These are phyloP conservation scores for Verticillium dahliae DNA, from an alignment of 2,329 filamentous ascomycete genomes.

Conservation along the genomic window DNA sequence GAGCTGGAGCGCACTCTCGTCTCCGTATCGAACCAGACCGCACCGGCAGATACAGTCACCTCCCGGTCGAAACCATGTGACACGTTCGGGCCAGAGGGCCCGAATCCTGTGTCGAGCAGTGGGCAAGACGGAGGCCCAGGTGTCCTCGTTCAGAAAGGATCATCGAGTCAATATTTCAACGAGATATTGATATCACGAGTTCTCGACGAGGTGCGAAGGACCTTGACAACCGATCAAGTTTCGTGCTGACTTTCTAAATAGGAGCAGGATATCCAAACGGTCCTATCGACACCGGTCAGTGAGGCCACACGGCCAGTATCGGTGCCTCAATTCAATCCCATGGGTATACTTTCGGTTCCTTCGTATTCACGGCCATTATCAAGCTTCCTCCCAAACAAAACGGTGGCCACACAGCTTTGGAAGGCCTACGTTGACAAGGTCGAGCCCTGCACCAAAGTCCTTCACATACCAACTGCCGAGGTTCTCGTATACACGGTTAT, in stretches of 20 bases:
- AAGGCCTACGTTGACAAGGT: conserved; percentile 19
- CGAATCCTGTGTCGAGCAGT: not conserved
- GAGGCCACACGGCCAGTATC: not conserved
- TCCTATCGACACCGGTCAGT: conserved; percentile 9
- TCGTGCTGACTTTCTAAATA: conserved; percentile 3
- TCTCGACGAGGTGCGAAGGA: conserved; percentile 21
- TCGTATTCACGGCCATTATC: conserved; percentile 9
- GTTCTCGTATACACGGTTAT: conserved; percentile 23
- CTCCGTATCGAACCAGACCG: not conserved
- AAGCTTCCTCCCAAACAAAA: conserved; percentile 18
- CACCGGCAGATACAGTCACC: not conserved
- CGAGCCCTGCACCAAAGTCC: conserved; percentile 20
- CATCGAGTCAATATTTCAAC: conserved; percentile 27
- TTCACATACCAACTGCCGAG: conserved; percentile 23
- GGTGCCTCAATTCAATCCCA: conserved; percentile 20
- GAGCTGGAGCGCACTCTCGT: conserved; percentile 23
- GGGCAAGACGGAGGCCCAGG: conserved; percentile 9
- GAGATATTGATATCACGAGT: conserved; percentile 26
- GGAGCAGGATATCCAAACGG: conserved; percentile 14
- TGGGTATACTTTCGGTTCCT: conserved; percentile 23
- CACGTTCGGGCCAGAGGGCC: not conserved
- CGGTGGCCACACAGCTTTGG: conserved; percentile 22
- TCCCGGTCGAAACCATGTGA: not conserved
- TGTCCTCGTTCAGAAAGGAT: conserved; percentile 23
- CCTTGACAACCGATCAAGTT: not conserved